Evolutionary conservation across 2,329 filamentous ascomycete species (phyloP).

Genomic region (Geoglossum cookeanum): DNA sequence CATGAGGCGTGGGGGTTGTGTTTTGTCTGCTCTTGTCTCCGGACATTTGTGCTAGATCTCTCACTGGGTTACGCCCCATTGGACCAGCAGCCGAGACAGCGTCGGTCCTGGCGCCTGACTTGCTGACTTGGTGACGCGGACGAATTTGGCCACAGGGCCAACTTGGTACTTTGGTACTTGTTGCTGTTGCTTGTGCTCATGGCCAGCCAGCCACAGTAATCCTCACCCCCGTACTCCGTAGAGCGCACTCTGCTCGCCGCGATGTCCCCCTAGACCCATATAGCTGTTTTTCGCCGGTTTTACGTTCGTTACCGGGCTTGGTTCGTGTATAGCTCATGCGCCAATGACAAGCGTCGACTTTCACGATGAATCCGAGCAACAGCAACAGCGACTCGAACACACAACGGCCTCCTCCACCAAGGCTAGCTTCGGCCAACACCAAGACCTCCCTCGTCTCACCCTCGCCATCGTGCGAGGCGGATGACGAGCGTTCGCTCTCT

Average conservation of each 20-base stretch:
- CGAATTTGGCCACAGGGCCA: too few species aligned
- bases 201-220: too few species aligned
- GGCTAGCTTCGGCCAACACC: neutral
- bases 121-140: neutral
- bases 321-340: neutral
- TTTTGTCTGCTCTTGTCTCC: neutral
- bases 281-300: neutral
- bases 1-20: neutral
- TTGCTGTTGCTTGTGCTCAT: too few species aligned
- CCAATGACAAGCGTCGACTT: neutral
- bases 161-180: too few species aligned
- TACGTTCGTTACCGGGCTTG: neutral
- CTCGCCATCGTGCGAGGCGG: slow-evolving; percentile 45
- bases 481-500: slow-evolving; percentile 43
- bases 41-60: too few species aligned
- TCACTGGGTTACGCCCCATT: neutral
- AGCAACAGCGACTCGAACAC: neutral
- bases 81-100: neutral
- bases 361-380: neutral
- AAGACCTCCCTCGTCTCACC: slow-evolving; percentile 22
- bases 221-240: too few species aligned
- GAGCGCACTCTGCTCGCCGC: too few species aligned
- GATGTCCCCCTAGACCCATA: neutral
- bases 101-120: neutral
- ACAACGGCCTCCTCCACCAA: neutral